These are phyloP conservation scores for Fraxinus baroniana DNA, from an alignment of 305 asterid species.

Conservation along the genomic window DNA sequence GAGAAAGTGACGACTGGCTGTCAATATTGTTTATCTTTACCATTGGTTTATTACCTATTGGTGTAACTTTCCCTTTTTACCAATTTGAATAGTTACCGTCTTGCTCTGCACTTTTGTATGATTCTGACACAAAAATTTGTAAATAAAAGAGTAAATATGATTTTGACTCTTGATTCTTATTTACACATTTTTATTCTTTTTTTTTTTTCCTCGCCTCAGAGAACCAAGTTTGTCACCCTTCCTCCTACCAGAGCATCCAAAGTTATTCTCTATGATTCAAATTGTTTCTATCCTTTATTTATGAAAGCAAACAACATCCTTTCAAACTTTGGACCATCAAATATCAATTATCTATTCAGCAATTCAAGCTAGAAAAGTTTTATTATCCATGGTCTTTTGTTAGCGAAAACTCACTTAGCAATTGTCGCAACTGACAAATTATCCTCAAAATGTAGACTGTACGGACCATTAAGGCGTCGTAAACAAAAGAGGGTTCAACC, in stretches of 20 bases:
- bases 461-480: not conserved
- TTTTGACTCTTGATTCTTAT: not conserved
- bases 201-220: not conserved
- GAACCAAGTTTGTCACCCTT: not conserved
- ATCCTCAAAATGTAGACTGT: not conserved
- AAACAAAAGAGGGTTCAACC: not conserved
- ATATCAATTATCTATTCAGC: not conserved
- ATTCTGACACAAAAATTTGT: not conserved
- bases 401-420: not conserved
- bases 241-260: not conserved
- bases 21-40: not conserved
- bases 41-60: not conserved
- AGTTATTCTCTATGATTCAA: not conserved
- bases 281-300: not conserved
- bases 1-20: not conserved
- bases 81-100: not conserved
- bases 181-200: not conserved
- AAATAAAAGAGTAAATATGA: not conserved
- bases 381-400: not conserved
- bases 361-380: not conserved
- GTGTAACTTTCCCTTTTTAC: not conserved
- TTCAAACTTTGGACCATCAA: not conserved
- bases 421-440: not conserved
- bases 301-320: not conserved
- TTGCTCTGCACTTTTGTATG: not conserved